A percentile compares a stretch with the other conserved stretches of the same genome.
Evolutionary conservation across 2,329 filamentous ascomycete species (phyloP).

Genomic region (Knufia fluminis): DNA sequence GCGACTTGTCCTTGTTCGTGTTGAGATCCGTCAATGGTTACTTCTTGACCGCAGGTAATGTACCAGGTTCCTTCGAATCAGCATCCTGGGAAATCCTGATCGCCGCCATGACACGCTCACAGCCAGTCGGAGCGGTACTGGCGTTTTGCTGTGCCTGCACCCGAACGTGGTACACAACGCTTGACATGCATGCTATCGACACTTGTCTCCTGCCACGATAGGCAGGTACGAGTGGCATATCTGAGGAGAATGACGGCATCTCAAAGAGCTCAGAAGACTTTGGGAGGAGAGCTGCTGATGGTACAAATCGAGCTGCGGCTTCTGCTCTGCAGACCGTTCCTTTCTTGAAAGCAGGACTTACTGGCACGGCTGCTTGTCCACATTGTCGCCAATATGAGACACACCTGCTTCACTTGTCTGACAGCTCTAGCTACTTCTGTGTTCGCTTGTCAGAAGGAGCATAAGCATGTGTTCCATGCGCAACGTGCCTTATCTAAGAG

Average conservation of each 20-base stretch:
- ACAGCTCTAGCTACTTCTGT: neutral
- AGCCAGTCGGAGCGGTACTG: no score
- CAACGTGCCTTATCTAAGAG: constrained; percentile 17
- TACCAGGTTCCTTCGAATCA: no score
- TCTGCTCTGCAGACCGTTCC: no score
- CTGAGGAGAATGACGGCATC: neutral
- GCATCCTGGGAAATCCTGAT: no score
- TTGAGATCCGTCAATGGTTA: neutral
- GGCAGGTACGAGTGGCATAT: neutral
- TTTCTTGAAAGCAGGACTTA: neutral
- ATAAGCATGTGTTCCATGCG: neutral
- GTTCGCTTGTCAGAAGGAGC: neutral
- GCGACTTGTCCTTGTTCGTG: neutral
- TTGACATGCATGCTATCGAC: neutral
- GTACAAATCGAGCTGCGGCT: no score
- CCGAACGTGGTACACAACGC: neutral
- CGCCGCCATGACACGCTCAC: no score
- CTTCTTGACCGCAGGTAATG: neutral
- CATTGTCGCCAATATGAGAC: neutral
- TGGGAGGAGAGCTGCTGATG: no score
- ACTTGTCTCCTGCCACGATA: neutral
- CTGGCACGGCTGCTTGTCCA: no score
- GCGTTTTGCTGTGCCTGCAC: no score
- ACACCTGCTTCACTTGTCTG: neutral
- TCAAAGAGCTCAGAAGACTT: neutral